phyloP scores from a whole-genome alignment of 2,329 filamentous ascomycete species.

The Aspergillus calidoustus region DNA sequence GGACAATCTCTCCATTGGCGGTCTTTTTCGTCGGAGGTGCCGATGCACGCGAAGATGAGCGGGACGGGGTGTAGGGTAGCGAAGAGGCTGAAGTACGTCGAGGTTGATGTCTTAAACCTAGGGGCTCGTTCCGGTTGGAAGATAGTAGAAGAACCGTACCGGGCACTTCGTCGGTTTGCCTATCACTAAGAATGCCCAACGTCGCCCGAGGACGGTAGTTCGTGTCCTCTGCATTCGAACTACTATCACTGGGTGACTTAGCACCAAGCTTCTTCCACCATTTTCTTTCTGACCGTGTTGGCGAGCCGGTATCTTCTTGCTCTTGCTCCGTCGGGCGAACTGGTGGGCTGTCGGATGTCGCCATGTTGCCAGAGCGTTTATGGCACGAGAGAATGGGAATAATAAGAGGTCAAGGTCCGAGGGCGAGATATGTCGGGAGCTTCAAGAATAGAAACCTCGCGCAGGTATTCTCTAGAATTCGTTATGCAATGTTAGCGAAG shows the following conservation, averaged over 20 bases:
- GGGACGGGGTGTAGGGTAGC: conserved; percentile 49
- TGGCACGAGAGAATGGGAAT: background rate
- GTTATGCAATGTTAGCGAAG: conserved; percentile 4
- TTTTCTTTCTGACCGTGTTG: background rate
- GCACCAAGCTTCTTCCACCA: conserved; percentile 30
- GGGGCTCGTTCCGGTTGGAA: conserved; percentile 64
- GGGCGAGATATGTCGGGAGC: background rate
- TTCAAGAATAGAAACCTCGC: background rate
- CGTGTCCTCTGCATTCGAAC: conserved; percentile 21
- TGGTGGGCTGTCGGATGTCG: conserved; percentile 8
- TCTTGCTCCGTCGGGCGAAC: background rate
- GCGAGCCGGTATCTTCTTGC: background rate
- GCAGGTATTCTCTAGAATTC: conserved; percentile 6
- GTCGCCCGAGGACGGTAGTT: conserved; percentile 54
- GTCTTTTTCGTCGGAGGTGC: conserved; percentile 70
- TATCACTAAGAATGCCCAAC: conserved; percentile 83
- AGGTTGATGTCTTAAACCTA: conserved; percentile 67
- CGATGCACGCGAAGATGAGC: conserved; percentile 42
- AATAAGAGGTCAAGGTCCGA: background rate
- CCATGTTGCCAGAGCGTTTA: background rate
- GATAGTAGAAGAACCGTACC: conserved; percentile 69
- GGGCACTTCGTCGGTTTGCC: conserved; percentile 81
- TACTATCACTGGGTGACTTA: conserved; percentile 7
- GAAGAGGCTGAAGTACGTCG: conserved; percentile 62
- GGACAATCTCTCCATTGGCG: conserved; percentile 77